A percentile compares a stretch with the other conserved stretches of the same genome.
Conservation (phyloP, 345 rosid species). For the Eutrema japonicum region DNA sequence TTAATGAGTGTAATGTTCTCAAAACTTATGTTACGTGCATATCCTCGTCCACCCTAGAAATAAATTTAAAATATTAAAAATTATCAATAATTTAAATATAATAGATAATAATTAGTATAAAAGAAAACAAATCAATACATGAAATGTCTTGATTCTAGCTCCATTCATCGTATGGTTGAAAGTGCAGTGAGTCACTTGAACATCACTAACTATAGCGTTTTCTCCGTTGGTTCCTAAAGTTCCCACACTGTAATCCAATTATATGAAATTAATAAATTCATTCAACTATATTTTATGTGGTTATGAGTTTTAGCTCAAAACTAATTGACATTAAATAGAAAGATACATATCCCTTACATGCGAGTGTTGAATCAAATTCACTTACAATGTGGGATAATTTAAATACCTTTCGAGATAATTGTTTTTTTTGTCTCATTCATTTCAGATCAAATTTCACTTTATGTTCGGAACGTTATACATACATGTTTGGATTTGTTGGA, state of each 20-base stretch:
- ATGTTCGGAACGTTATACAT: too few relatives aligned
- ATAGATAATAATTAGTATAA: background rate
- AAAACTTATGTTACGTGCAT: slow-evolving; percentile 34
- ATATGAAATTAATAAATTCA: background rate
- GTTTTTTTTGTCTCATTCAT: too few relatives aligned
- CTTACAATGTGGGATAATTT: too few relatives aligned
- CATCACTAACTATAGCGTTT: slow-evolving; percentile 27
- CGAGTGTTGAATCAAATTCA: too few relatives aligned
- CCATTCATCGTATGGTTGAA: slow-evolving; percentile 35
- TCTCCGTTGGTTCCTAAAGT: slow-evolving; percentile 28
- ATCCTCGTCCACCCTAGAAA: slow-evolving; percentile 39
- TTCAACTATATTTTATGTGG: too few relatives aligned
- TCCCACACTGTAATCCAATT: slow-evolving; percentile 34
- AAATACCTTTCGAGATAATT: too few relatives aligned
- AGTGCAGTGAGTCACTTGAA: slow-evolving; percentile 32
- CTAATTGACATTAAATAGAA: too few relatives aligned
- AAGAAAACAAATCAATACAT: slow-evolving; percentile 5
- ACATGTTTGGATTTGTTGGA: too few relatives aligned
- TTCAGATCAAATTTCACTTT: too few relatives aligned
- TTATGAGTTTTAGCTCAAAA: too few relatives aligned
- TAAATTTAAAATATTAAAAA: background rate
- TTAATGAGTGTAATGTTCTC: slow-evolving; percentile 34
- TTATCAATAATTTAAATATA: background rate
- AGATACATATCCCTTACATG: too few relatives aligned
- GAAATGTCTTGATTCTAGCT: slow-evolving; percentile 44